Evolutionary conservation across 805 yeast genomes (phyloP), one percentile per base, ranked within the genome.

Genomic region (Zygotorulaspora chibaensis): DNA sequence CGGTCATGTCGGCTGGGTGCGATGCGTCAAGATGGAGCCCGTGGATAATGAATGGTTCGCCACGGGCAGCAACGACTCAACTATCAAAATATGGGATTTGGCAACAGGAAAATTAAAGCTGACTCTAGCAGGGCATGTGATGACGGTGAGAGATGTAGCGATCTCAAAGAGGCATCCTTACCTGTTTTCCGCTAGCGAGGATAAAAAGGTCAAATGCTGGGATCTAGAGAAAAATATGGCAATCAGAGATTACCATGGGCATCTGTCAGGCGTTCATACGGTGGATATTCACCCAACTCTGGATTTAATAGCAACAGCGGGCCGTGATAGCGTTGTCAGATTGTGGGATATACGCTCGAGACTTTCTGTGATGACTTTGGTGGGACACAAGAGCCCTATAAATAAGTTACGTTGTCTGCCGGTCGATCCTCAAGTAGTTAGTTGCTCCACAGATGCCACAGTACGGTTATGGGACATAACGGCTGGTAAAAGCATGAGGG

Each of bases 311-410:
- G 87, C 84, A 8, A 84, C 95, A 3, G 99, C 89, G 4, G 95
- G 97, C 16, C 70, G 96, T 47, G 99, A 93, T 63, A 75, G 87
- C 3, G 83, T 87, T 0, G 83, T 89, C 0, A 72, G 95, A 43
- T 84, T 89, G 3, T 93, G 99, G 99, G 99, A 93, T 65, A 83
- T 93, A 45, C 74, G 99, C 48, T 79, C 95, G 0, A 72, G 88
- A 38, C 67, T 76, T 2, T 82, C 90, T 12, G 83, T 86, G 0
- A 83, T 83, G 74, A 84, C 84, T 0, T 69, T 93, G 31, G 71
- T 82, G 2, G 98, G 98, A 0, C 99, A 93, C 65, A 76, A 80
- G 50, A 76, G 79, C 34, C 83, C 93, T 12, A 78, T 93, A 4
- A 83, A 83, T 45, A 72, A 82, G 40, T 84, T 93, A 1, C 71